phyloP scores from a whole-genome alignment of 768 basidiomycete genomes.

The Rhizopogon salebrosus region DNA sequence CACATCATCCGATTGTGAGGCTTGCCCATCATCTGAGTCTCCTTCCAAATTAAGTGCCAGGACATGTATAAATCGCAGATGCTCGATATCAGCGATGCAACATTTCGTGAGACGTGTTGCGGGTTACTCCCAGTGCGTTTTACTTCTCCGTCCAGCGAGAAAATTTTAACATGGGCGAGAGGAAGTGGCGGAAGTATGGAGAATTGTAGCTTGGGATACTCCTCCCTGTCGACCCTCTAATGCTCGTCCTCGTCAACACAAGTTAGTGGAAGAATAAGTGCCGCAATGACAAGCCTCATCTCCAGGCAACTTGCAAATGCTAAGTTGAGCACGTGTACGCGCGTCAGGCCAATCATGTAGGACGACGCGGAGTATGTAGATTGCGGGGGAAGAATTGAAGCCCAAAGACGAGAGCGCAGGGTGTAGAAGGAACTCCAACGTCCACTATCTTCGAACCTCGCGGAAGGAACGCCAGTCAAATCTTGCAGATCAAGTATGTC shows the following conservation, averaged over 20 bases:
- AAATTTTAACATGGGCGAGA: too few relatives aligned
- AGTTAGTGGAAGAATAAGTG: constrained; percentile 65
- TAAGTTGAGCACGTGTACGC: constrained; percentile 38
- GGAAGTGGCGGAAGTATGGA: too few relatives aligned
- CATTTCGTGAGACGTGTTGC: too few relatives aligned
- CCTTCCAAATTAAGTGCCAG: too few relatives aligned
- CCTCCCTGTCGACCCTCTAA: constrained; percentile 8
- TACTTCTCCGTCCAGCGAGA: too few relatives aligned
- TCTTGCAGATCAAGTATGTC: constrained; percentile 29
- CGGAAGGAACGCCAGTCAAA: constrained; percentile 55
- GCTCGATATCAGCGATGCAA: too few relatives aligned
- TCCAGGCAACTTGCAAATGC: constrained; percentile 30
- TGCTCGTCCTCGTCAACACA: constrained; percentile 46
- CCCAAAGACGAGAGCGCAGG: constrained; percentile 26
- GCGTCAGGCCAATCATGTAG: constrained; percentile 78
- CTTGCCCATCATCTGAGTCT: too few relatives aligned
- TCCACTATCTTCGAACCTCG: constrained; percentile 53
- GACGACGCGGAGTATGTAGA: constrained; percentile 69
- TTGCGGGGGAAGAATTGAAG: constrained; percentile 39
- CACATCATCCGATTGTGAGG: too few relatives aligned
- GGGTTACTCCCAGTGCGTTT: too few relatives aligned
- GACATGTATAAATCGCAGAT: too few relatives aligned
- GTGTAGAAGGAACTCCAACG: constrained; percentile 59
- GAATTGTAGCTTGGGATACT: too few relatives aligned
- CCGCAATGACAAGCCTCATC: constrained; percentile 65